Evolutionary conservation across 75 land plant genomes (phyloP).

Genomic region (Larix kaempferi): DNA sequence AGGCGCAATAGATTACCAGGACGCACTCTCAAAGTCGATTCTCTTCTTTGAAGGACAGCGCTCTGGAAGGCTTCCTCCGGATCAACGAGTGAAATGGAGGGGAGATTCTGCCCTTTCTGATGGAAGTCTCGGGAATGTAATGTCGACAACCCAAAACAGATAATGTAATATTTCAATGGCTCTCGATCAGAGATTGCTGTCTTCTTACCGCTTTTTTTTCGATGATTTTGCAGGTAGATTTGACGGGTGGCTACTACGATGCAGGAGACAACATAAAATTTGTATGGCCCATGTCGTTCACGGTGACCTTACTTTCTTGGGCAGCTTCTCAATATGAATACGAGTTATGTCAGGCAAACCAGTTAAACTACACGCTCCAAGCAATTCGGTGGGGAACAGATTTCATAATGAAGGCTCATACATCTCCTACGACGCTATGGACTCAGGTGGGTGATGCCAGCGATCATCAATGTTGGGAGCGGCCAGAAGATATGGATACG

Average conservation of each 20-base stretch:
- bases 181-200: too few relatives aligned
- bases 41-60: conserved; percentile 23
- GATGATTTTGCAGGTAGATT: conserved; percentile 19
- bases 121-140: neutral
- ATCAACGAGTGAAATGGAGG: conserved; percentile 19
- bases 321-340: conserved; percentile 5
- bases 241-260: conserved; percentile 40
- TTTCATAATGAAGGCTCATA: conserved; percentile 15
- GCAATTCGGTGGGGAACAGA: conserved; percentile 39
- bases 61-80: conserved; percentile 12
- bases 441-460: conserved; percentile 53
- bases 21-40: conserved; percentile 11
- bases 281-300: conserved; percentile 40
- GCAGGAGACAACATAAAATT: conserved; percentile 50
- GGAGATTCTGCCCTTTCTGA: conserved; percentile 16
- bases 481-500: conserved; percentile 94
- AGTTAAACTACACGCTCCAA: conserved; percentile 9
- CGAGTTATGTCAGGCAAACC: conserved; percentile 2
- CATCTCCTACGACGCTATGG: conserved; percentile 17
- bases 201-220: too few relatives aligned
- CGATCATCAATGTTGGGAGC: conserved; percentile 87
- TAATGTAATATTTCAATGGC: too few relatives aligned
- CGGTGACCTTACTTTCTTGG: conserved; percentile 26
- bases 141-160: too few relatives aligned
- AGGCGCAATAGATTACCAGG: neutral